phyloP scores from a whole-genome alignment of 169 alveolate species.

The Perkinsus olseni region DNA sequence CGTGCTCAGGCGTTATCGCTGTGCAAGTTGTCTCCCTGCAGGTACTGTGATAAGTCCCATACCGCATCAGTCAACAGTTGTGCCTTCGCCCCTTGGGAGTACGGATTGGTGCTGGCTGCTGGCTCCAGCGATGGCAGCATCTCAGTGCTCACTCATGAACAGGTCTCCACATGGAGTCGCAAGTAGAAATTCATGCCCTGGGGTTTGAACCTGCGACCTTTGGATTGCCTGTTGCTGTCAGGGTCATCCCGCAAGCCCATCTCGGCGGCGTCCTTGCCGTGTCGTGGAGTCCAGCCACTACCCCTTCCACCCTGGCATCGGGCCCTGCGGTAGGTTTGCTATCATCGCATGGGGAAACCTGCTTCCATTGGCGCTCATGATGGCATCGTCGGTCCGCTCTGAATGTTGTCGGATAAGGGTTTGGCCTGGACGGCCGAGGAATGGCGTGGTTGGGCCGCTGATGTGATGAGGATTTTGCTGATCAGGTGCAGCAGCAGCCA shows the following conservation, averaged over 20 bases:
- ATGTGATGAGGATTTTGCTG: not conserved
- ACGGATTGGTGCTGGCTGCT: slow-evolving; percentile 62
- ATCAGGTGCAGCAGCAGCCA: not conserved
- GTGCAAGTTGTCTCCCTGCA: not conserved
- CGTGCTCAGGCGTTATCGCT: slow-evolving; percentile 8
- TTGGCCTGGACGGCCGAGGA: no score
- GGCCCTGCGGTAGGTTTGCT: not conserved
- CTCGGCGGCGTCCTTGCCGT: not conserved
- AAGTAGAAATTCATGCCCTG: not conserved
- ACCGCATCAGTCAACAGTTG: slow-evolving; percentile 61
- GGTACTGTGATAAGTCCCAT: slow-evolving; percentile 32
- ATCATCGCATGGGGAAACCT: no score
- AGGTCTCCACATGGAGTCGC: slow-evolving; percentile 5
- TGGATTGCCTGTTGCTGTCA: not conserved
- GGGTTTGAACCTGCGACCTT: not conserved
- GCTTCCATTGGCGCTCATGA: no score
- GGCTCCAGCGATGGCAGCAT: slow-evolving; percentile 61
- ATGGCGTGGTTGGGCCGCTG: no score
- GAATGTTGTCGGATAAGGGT: no score
- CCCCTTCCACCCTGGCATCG: not conserved
- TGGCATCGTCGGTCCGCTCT: no score
- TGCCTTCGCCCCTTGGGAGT: slow-evolving; percentile 65
- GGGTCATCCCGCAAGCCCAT: not conserved
- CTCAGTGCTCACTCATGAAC: slow-evolving; percentile 36
- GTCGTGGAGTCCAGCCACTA: not conserved